Base-by-base conservation (phyloP, 225 moss, liverwort and hornwort genomes). In the Bryoerythrophyllum caledonicum region DNA sequence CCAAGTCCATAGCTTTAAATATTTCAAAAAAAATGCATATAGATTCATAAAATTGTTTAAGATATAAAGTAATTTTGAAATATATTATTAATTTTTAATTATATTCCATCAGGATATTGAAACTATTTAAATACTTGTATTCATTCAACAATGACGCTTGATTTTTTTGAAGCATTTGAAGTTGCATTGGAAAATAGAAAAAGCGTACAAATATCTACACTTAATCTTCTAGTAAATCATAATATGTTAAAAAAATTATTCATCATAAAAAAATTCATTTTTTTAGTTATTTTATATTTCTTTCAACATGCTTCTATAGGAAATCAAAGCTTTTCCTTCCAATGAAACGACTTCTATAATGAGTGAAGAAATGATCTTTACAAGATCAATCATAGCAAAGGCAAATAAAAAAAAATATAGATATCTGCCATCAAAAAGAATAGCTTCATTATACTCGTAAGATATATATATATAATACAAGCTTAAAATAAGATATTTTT, bases 361-460 rank as follows among this genome's bases (percentile, higher is more conserved):
- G 78, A 86, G 86, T 54, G 65, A 78, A 12, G 83, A 86, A 2
- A 83, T 85, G 58, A 71, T 87, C 71, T 96, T 96, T 34, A 89
- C 95, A 20, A 82, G 82, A 35, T 93, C 93, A 41, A 85, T 96
- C 2, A 81, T 91, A 23, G 85, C 85, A 78, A 88, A 79, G 48
- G 69, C 76, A n/a, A 87, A 93, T 35, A 87, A 68, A 62, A 83
- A 84, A n/a, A 93, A 87, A 79, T 82, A 80, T 34, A 91, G 86
- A 7, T 85, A 83, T 10, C 70, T 71, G 13, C 91, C 96, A 60
- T 89, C 89, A 17, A 96, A 92, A 60, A 86, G 94, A 40, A 96
- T 93, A 77, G 93, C 86, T 68, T 85, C 91, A 43, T 82, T 94
- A 16, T 89, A 89, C 37, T 89, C 83, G 96, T 92, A 76, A 72